Conservation (phyloP, 768 basidiomycete species). For the Naganishia friedmannii region DNA sequence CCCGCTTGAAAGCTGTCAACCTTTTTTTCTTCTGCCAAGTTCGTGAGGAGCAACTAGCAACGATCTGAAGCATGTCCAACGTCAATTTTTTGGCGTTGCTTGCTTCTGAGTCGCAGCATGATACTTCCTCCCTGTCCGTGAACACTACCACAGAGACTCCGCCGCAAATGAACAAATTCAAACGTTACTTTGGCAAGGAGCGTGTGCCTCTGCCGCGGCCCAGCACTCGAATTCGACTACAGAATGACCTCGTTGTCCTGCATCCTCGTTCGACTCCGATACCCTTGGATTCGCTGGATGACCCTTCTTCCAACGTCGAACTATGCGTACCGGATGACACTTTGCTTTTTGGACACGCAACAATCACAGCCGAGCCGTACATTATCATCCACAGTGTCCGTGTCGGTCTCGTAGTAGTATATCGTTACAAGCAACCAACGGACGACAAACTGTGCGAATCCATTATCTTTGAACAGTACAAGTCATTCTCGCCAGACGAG, state of each 20-base stretch:
- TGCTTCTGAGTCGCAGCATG: neutral
- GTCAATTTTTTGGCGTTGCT: constrained; percentile 14
- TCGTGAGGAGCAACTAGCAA: neutral
- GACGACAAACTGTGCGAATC: constrained; percentile 12
- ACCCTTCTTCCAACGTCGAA: neutral
- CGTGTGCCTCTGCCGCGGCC: constrained; percentile 9
- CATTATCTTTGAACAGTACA: constrained; percentile 16
- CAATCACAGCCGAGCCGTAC: constrained; percentile 11
- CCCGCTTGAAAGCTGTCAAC: neutral
- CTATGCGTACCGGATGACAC: constrained; percentile 8
- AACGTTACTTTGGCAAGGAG: constrained; percentile 16
- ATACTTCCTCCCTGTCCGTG: neutral
- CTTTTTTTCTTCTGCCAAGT: neutral
- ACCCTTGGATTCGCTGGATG: neutral
- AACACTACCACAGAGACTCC: neutral
- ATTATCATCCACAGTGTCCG: constrained; percentile 13
- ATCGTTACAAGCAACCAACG: neutral
- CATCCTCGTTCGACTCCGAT: constrained; percentile 4
- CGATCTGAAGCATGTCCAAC: constrained; percentile 1
- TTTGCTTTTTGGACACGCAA: constrained; percentile 14
- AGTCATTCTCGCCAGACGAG: constrained; percentile 4
- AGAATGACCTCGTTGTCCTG: constrained; percentile 17
- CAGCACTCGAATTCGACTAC: constrained; percentile 2
- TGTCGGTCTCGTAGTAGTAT: constrained; percentile 6
- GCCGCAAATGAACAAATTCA: constrained; percentile 12